phyloP scores from a whole-genome alignment of 345 rosid species.

The Barbarea vulgaris region DNA sequence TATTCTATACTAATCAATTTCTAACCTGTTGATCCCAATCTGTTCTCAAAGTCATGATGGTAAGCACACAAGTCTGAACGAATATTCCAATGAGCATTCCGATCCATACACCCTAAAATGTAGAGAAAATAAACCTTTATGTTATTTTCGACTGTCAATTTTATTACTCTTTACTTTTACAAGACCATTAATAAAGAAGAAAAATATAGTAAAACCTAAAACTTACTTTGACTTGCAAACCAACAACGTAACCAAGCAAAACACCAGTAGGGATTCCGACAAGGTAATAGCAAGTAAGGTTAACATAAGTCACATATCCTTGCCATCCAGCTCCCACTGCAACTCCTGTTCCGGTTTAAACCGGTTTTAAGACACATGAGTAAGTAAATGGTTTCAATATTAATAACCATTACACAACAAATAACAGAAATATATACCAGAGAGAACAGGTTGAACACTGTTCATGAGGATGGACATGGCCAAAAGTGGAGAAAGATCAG shows the following conservation, averaged over 20 bases:
- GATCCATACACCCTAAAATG: conserved; percentile 72
- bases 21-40: conserved; percentile 83
- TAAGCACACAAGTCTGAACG: conserved; percentile 65
- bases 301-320: conserved; percentile 68
- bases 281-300: conserved; percentile 69
- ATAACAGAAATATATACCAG: conserved; percentile 45
- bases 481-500: conserved; percentile 66
- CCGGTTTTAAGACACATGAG: neutral
- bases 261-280: conserved; percentile 71
- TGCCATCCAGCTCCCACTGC: conserved; percentile 89
- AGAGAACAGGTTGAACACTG: conserved; percentile 85
- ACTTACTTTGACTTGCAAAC: conserved; percentile 65
- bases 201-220: neutral
- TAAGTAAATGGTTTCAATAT: neutral
- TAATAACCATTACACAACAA: neutral
- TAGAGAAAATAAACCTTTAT: neutral
- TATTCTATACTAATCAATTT: neutral
- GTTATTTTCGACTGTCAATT: neutral
- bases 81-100: conserved; percentile 79
- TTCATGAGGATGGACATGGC: conserved; percentile 75
- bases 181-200: neutral
- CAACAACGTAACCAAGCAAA: conserved; percentile 55
- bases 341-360: conserved; percentile 53
- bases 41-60: conserved; percentile 56
- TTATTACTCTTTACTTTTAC: neutral